Evolutionary conservation across 495 filamentous ascomycete species (phyloP).

Genomic region (Podospora pseudopauciseta): DNA sequence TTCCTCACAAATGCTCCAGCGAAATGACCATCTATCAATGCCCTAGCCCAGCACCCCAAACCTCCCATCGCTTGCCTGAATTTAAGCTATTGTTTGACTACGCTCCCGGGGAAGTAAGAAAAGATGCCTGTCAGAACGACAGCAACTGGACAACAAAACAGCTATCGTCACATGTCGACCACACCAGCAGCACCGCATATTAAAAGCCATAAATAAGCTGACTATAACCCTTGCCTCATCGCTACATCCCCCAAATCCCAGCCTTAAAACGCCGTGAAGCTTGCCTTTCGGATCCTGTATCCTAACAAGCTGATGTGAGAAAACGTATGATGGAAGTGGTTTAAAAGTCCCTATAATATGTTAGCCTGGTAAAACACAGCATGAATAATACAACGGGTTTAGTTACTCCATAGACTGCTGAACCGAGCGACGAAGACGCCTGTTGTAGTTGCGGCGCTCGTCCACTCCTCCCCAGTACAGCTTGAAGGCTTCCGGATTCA

Average conservation of each 20-base stretch:
- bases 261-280: not conserved
- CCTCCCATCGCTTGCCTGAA: not conserved
- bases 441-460: slow-evolving; percentile 77
- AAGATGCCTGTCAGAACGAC: not conserved
- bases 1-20: not conserved
- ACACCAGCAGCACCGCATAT: not conserved
- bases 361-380: not conserved
- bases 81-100: not conserved
- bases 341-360: not conserved
- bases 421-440: slow-evolving; percentile 65
- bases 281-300: not conserved
- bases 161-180: not conserved
- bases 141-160: not conserved
- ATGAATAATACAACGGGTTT: not conserved
- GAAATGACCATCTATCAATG: not conserved
- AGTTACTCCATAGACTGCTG: slow-evolving; percentile 53
- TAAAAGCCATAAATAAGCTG: not conserved
- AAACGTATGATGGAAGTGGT: not conserved
- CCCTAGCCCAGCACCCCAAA: not conserved
- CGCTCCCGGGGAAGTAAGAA: not conserved
- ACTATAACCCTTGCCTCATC: not conserved
- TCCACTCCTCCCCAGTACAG: slow-evolving; percentile 82
- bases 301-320: not conserved
- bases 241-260: not conserved
- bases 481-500: slow-evolving; percentile 81